Conservation (phyloP, 108 stramenopile species). For the Skeletonema potamos region DNA sequence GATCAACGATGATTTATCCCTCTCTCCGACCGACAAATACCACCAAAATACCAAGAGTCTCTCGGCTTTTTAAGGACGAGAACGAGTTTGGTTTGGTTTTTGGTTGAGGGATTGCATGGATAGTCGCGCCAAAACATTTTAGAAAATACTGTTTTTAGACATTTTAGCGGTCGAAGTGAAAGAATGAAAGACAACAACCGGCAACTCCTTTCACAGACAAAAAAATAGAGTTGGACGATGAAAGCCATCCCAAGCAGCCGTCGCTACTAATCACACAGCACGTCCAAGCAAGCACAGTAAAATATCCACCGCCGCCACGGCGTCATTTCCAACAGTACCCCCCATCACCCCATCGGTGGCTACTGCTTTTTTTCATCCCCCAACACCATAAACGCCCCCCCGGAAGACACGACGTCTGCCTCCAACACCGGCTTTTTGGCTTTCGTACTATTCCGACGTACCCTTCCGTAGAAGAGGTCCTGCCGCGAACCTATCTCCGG, state of each 20-base stretch:
- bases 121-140: too few relatives aligned
- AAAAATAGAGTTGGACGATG: background rate
- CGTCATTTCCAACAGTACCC: background rate
- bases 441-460: background rate
- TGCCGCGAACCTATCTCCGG: background rate
- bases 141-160: too few relatives aligned
- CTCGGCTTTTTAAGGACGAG: too few relatives aligned
- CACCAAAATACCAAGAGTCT: too few relatives aligned
- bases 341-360: background rate
- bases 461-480: background rate
- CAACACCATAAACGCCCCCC: background rate
- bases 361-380: background rate
- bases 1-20: background rate
- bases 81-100: too few relatives aligned
- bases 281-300: background rate
- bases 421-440: background rate
- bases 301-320: background rate
- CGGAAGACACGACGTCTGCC: background rate
- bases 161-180: too few relatives aligned
- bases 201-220: background rate
- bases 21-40: background rate
- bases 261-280: background rate
- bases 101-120: too few relatives aligned
- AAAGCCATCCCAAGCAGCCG: background rate
- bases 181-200: background rate